Percentiles rank a stretch among this genome's conserved stretches.
These are phyloP conservation scores for Cryptococcus maquisensis DNA, from an alignment of 1,284 basidiomycete species.

Conservation along the genomic window DNA sequence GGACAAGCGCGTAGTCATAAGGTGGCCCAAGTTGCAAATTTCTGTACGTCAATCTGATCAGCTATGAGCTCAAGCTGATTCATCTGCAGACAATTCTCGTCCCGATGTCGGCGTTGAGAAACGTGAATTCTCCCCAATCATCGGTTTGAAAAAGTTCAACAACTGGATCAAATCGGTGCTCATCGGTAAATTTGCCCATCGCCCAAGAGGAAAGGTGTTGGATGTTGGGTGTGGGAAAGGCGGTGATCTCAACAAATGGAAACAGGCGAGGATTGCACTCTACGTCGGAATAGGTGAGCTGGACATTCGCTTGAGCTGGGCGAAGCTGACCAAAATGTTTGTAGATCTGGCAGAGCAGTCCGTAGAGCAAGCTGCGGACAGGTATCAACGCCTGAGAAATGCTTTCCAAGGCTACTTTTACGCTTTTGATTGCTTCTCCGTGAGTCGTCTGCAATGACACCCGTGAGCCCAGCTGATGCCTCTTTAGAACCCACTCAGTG, in stretches of 20 bases:
- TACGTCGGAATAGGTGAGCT: slow-evolving; percentile 75
- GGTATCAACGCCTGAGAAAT: slow-evolving; percentile 56
- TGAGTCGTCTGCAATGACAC: slow-evolving; percentile 26
- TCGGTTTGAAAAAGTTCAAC: slow-evolving; percentile 95
- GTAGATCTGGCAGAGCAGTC: slow-evolving; percentile 88
- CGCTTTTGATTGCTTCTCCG: slow-evolving; percentile 81
- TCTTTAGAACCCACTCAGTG: slow-evolving; percentile 59
- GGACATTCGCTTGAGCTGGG: slow-evolving; percentile 68
- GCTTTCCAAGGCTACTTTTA: slow-evolving; percentile 76
- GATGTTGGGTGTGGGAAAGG: slow-evolving; percentile 99
- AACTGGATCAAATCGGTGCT: slow-evolving; percentile 98
- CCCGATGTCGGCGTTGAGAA: slow-evolving; percentile 83
- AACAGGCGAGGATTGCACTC: slow-evolving; percentile 74
- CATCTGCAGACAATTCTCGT: slow-evolving; percentile 72
- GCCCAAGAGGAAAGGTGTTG: slow-evolving; percentile 60
- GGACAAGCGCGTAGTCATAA: slow-evolving; percentile 25
- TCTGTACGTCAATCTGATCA: slow-evolving; percentile 21
- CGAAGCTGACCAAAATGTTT: not conserved
- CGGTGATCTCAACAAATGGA: slow-evolving; percentile 95
- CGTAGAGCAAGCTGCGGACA: slow-evolving; percentile 76
- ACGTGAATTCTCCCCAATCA: slow-evolving; percentile 88
- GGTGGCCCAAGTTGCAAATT: slow-evolving; percentile 30
- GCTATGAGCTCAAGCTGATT: not conserved
- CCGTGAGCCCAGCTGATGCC: slow-evolving; percentile 4
- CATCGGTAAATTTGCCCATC: slow-evolving; percentile 67